Base-by-base conservation (phyloP, 2,329 filamentous ascomycete genomes). In the Sarocladium brachiariae region DNA sequence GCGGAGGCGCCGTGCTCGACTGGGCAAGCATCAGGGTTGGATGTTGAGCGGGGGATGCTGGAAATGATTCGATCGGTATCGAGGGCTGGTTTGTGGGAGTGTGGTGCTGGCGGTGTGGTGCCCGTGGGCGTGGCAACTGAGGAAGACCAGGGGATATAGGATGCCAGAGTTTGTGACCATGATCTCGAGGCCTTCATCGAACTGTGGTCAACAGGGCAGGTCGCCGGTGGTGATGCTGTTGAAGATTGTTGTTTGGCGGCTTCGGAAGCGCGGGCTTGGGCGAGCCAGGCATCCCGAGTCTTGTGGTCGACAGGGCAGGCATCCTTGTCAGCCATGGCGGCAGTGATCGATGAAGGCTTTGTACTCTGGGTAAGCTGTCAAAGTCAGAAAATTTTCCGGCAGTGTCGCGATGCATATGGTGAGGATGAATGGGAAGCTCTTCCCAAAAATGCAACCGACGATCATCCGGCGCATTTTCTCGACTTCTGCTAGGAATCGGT, bases 241-340 rank as follows among this genome's bases (percentile, higher is more conserved):
- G 49, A 48, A 1, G 50, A 2, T 10, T 63, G 54, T 54, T 64
- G 58, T 46, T 60, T 63, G 59, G 68, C 56, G 55, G 67, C 58
- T 60, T 69, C 70, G 66, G 76, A 70, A 63, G 80, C 68, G 55
- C 70, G 72, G 35, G 84, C 82, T 63, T 89, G 82, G 52, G 78
- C 75, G 33, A 97, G 78, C 92, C 92, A 99, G 60, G 86, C 82
- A 61, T 90, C 86, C 60, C 93, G 86, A 49, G 89, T 86, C 61
- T 89, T 87, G 70, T 91, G 87, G 70, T 97, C 91, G 61, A 97
- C 89, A 4, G 93, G 93, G 62, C 93, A 97, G 52, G 75, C 75
- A 56, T 59, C 55, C 50, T 60, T 57, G 51, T 60, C 62, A 34
- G 61, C 55, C 65, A 66, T 68, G 37, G 27, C 38, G 53, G 21